Base-by-base conservation (phyloP, 2,329 filamentous ascomycete genomes). In the Colletotrichum sansevieriae region DNA sequence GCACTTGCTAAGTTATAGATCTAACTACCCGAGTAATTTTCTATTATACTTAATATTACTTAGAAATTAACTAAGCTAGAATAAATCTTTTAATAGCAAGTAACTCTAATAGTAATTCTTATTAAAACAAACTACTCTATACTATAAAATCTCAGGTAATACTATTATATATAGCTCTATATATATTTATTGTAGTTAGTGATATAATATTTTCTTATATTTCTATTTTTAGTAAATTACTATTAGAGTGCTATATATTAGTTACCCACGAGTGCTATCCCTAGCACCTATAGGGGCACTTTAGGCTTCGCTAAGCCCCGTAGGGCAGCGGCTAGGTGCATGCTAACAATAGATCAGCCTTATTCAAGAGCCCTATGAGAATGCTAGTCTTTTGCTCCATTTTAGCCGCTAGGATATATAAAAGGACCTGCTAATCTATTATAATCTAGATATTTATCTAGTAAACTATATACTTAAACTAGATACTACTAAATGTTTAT, bases 181-280 rank as follows among this genome's bases (percentile, higher is more conserved):
- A 51, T 51, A 15, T 51, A 51, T 51, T 7, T 51, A 51, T 51
- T 10, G 5, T 51, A 20, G 0, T 51, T 51, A 20, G 47, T 12
- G 12, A 35, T 29, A 22, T 51, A 20, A 29, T 51, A 2, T 51
- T 51, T 2, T 51, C 47, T 9, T 8, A 10, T 51, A 18, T 51
- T 51, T 33, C 47, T 20, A 9, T 51, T 51, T 51, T 51, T 51
- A 51, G 47, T 12, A 51, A 51, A 51, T 2, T 20, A 37, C 41
- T 44, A 18, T 10, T 51, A 33, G 47, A 51, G 47, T 51, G 4
- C 47, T 51, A 20, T 22, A 33, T 5, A 12, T 51, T 11, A 20
- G 47, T 51, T 51, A 4, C 13, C 13, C 12, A 51, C 6, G 12
- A 51, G 11, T 51, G 12, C 47, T 51, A 10, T 8, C 47, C 20